These are phyloP conservation scores for Grigorovia yakushimaensis DNA, from an alignment of 805 yeast genomes.

Conservation along the genomic window DNA sequence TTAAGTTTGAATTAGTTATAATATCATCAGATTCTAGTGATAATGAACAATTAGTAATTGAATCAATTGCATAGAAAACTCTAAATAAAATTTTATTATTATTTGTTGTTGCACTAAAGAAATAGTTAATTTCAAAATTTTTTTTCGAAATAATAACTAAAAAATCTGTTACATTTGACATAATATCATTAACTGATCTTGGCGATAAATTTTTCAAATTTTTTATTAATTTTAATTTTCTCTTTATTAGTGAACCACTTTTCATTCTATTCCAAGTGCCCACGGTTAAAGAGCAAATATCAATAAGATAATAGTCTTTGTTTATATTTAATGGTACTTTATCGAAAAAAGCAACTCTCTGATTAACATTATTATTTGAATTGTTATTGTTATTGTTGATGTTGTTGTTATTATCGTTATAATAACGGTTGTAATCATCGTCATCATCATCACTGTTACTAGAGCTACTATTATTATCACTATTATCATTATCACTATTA, in stretches of 20 bases:
- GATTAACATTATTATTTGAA: neutral
- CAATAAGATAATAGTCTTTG: constrained; percentile 59
- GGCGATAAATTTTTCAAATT: constrained; percentile 58
- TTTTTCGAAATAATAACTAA: constrained; percentile 61
- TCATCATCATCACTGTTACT: neutral
- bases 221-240: constrained; percentile 32
- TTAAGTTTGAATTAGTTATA: neutral
- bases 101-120: constrained; percentile 64
- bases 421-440: neutral
- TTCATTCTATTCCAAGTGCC: constrained; percentile 76
- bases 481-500: neutral
- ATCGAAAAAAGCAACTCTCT: constrained; percentile 22
- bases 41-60: constrained; percentile 51
- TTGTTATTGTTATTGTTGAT: too few relatives aligned
- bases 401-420: too few relatives aligned
- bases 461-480: neutral
- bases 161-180: constrained; percentile 58
- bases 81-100: constrained; percentile 60
- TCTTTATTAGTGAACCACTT: constrained; percentile 42
- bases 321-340: constrained; percentile 46
- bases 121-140: constrained; percentile 65
- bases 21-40: constrained; percentile 34
- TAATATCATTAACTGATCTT: constrained; percentile 47
- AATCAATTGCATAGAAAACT: constrained; percentile 57
- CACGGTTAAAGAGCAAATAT: constrained; percentile 57